Evolutionary conservation across 345 rosid species (phyloP), one percentile per base, ranked within the genome.

Genomic region (Brassica rapa): DNA sequence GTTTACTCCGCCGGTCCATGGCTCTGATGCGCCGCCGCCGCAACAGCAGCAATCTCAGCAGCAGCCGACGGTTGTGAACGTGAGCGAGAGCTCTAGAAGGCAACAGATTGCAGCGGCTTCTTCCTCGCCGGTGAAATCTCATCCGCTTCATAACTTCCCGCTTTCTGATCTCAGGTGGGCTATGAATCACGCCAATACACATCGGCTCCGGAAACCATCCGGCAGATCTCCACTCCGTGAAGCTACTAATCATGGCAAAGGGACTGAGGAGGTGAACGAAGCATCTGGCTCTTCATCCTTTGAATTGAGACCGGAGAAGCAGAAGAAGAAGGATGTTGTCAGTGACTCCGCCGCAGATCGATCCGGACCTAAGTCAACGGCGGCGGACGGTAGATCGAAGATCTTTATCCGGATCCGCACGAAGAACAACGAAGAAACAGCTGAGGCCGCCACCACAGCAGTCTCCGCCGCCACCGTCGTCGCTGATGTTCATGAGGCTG

Each of bases 61-160:
- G 55, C 62, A 62, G 63, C 68, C 83, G 63, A 0, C 77, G 60
- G 68, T 68, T 8, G 66, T 37, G 1, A 79, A 39, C 51, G 37
- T 66, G 5, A 80, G 33, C 62, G 83, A 81, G 62, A 51, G 29
- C n/a, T 75, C 83, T 0, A 71, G 83, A 75, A 72, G 77, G 51
- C 80, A 75, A 53, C 83, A 75, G 8, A 85, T 90, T 87, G 82
- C 87, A 16, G 83, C 87, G n/a, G 85, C 89, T 57, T 72, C 82
- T 51, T 87, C 90, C 41, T 83, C 90, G 2, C 64, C 84, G 23
- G 71, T 78, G 72, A 90, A 89, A 30, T 68, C 89, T 4, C 86
- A 90, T 49, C 91, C 88, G 30, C 93, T 90, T 32, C 96, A 90
- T 14, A 90, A 90, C 82, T 90, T 90, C 66, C 80, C 91, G 4